Evolutionary conservation across 345 rosid genomes (phyloP).

Genomic region (Syzygium jambos): DNA sequence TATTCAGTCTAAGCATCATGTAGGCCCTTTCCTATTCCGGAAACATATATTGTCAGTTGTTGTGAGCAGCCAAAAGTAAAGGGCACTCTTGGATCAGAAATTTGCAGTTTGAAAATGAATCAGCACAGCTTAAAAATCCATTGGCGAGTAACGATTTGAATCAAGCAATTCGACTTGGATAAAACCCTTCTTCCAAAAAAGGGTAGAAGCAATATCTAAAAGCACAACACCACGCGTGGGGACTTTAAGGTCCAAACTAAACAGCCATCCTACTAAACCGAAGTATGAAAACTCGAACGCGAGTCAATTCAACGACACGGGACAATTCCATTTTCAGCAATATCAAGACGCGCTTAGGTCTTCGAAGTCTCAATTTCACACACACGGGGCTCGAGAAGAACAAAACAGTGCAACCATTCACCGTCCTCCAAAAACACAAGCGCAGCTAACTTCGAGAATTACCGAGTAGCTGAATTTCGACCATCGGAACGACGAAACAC

Average conservation of each 20-base stretch:
- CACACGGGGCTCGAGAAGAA: neutral
- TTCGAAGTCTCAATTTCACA: neutral
- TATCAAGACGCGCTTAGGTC: neutral
- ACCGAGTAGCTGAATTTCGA: neutral
- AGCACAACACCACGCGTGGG: neutral
- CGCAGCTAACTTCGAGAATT: neutral
- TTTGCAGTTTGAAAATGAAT: neutral
- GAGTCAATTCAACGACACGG: neutral
- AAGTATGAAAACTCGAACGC: neutral
- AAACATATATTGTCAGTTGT: neutral
- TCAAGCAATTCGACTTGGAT: neutral
- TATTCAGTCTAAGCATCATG: conserved; percentile 72
- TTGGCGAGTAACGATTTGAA: neutral
- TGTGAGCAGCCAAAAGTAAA: neutral
- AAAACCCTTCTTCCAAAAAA: neutral
- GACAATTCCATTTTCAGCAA: neutral
- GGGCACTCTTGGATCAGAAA: neutral
- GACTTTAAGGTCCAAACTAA: neutral
- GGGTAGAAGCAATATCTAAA: neutral
- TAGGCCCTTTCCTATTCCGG: conserved; percentile 66
- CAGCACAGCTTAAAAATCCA: neutral
- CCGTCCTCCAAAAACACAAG: neutral
- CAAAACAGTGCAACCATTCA: neutral
- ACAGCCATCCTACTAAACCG: neutral
- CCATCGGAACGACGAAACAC: neutral